A percentile compares a stretch with the other conserved stretches of the same genome.
Evolutionary conservation across 1,284 basidiomycete species (phyloP).

Genomic region (Anthracocystis panici-leucophaei): DNA sequence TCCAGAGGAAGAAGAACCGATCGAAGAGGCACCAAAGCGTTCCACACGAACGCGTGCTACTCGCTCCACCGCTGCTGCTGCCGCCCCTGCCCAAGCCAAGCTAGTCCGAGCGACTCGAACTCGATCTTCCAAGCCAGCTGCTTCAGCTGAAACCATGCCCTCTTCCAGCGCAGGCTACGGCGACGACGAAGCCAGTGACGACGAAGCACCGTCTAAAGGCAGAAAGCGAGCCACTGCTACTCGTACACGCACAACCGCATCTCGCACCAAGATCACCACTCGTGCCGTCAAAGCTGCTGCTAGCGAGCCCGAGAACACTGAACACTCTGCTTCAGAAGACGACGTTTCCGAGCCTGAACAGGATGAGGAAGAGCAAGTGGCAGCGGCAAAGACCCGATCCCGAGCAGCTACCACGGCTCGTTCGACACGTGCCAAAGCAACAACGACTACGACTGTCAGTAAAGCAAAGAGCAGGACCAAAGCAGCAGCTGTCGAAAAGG

Average conservation of each 20-base stretch:
- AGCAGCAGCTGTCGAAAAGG: background rate
- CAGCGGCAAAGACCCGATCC: slow-evolving; percentile 12
- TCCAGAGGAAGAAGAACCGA: background rate
- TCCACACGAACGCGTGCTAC: slow-evolving; percentile 23
- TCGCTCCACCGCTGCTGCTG: slow-evolving; percentile 2
- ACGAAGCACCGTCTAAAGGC: slow-evolving; percentile 8
- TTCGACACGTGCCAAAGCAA: slow-evolving; percentile 13
- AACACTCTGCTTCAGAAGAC: slow-evolving; percentile 1
- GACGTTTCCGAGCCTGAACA: slow-evolving; percentile 1
- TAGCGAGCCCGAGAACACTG: background rate
- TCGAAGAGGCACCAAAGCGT: slow-evolving; percentile 20
- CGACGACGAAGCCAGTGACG: slow-evolving; percentile 44
- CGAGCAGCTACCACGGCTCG: slow-evolving; percentile 11
- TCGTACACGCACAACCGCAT: slow-evolving; percentile 7
- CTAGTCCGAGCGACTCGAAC: slow-evolving; percentile 11
- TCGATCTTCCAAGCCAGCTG: slow-evolving; percentile 9
- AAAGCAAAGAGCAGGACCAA: slow-evolving; percentile 13
- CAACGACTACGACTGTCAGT: slow-evolving; percentile 8
- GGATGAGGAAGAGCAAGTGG: slow-evolving; percentile 3
- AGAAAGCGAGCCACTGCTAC: slow-evolving; percentile 8
- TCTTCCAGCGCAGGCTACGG: slow-evolving; percentile 37
- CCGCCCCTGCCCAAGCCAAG: slow-evolving; percentile 14
- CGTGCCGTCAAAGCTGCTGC: background rate
- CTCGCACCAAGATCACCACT: slow-evolving; percentile 11
- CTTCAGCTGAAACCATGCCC: slow-evolving; percentile 1